Conservation (phyloP, 1,284 basidiomycete species). For the Sphaerobolus stellatus region DNA sequence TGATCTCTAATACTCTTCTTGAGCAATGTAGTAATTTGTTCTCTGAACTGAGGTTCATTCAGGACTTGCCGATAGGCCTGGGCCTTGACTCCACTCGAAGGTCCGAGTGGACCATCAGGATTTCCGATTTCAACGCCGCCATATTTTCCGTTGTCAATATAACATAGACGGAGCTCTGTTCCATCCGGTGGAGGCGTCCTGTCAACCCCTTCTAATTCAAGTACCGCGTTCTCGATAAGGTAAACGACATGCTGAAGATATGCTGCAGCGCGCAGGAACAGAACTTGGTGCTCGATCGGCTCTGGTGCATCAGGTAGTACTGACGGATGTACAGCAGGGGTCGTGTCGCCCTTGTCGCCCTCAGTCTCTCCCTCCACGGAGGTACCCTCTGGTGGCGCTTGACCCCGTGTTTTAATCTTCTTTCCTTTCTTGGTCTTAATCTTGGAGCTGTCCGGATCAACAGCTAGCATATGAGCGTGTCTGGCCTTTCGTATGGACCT, state of each 20-base stretch:
- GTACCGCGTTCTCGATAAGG: slow-evolving; percentile 66
- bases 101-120: slow-evolving; percentile 70
- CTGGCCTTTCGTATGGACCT: slow-evolving; percentile 64
- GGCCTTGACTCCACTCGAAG: slow-evolving; percentile 54
- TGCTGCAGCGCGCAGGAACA: slow-evolving; percentile 77
- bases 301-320: slow-evolving; percentile 71
- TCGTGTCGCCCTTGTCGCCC: slow-evolving; percentile 22
- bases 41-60: slow-evolving; percentile 50
- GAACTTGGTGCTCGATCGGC: slow-evolving; percentile 75
- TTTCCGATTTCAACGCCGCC: slow-evolving; percentile 77
- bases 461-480: slow-evolving; percentile 43
- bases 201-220: slow-evolving; percentile 64
- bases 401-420: slow-evolving; percentile 48
- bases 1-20: slow-evolving; percentile 76
- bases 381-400: slow-evolving; percentile 63
- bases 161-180: slow-evolving; percentile 69
- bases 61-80: slow-evolving; percentile 60
- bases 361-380: slow-evolving; percentile 43
- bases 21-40: slow-evolving; percentile 55
- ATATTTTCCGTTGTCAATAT: slow-evolving; percentile 65
- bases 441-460: slow-evolving; percentile 45
- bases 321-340: slow-evolving; percentile 60
- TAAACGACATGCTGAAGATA: slow-evolving; percentile 73
- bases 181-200: slow-evolving; percentile 58
- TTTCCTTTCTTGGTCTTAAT: slow-evolving; percentile 31